phyloP scores from a whole-genome alignment of 257 asterid species.

The Cordia subcordata region DNA sequence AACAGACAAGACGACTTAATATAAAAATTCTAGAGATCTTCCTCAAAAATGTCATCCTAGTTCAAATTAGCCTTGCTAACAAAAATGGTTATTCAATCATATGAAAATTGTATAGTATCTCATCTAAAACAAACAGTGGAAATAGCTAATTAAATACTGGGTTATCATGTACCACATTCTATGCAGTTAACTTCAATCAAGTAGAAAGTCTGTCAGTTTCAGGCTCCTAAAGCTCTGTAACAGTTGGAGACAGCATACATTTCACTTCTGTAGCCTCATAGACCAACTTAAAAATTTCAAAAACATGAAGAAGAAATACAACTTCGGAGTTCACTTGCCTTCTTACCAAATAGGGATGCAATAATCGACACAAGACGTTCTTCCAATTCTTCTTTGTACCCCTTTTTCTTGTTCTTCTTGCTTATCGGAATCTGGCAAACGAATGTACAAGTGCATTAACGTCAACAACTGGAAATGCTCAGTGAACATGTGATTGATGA shows the following conservation, averaged over 20 bases:
- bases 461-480: too few species aligned
- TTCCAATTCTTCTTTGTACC: constrained; percentile 76
- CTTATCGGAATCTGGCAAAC: constrained; percentile 68
- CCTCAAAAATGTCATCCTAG: too few species aligned
- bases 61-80: too few species aligned
- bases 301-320: not conserved
- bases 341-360: constrained; percentile 94
- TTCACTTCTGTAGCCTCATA: not conserved
- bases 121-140: too few species aligned
- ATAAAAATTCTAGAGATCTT: too few species aligned
- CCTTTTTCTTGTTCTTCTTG: constrained; percentile 86
- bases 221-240: not conserved
- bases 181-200: too few species aligned
- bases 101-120: too few species aligned
- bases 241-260: not conserved
- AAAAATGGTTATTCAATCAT: too few species aligned
- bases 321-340: constrained; percentile 15
- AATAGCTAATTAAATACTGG: too few species aligned
- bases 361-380: constrained; percentile 88
- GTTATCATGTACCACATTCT: not conserved
- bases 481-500: too few species aligned
- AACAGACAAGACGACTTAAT: too few species aligned
- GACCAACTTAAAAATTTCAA: not conserved
- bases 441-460: not conserved
- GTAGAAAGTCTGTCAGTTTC: not conserved